Evolutionary conservation across 2,329 filamentous ascomycete species (phyloP).

Genomic region (Colletotrichum filicis): DNA sequence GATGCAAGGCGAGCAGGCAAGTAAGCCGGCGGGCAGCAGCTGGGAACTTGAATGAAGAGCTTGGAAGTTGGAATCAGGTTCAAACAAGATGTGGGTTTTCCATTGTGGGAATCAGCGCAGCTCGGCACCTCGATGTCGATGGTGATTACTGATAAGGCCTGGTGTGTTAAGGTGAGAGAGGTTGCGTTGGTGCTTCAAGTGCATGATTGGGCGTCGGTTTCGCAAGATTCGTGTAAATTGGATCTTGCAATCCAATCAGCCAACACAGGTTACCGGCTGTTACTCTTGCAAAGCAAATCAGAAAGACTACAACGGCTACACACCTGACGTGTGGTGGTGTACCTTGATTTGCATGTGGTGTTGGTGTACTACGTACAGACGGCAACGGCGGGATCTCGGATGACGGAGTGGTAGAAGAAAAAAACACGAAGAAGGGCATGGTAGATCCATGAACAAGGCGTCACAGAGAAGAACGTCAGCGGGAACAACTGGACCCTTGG

Average conservation of each 20-base stretch:
- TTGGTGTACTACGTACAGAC: too few species aligned
- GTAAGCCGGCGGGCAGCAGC: neutral
- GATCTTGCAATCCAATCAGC: neutral
- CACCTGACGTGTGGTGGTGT: neutral
- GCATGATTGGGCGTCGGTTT: neutral
- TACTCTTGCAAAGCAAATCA: neutral
- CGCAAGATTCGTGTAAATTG: neutral
- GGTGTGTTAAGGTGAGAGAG: neutral
- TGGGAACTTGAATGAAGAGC: neutral
- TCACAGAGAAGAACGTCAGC: neutral
- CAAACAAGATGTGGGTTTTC: neutral
- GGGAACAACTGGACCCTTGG: slow-evolving; percentile 23
- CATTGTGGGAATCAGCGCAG: neutral
- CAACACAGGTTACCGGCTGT: neutral
- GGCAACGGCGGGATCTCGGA: neutral
- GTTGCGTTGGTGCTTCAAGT: too few species aligned
- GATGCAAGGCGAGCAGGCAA: neutral
- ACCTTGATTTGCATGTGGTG: too few species aligned
- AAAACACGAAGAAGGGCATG: neutral
- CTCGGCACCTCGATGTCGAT: neutral
- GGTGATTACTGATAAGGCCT: neutral
- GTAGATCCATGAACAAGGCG: slow-evolving; percentile 4
- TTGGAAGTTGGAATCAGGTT: neutral
- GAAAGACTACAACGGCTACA: neutral
- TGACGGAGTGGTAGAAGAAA: neutral